Conservation (phyloP, 805 yeast species). For the Lachancea quebecensis region DNA sequence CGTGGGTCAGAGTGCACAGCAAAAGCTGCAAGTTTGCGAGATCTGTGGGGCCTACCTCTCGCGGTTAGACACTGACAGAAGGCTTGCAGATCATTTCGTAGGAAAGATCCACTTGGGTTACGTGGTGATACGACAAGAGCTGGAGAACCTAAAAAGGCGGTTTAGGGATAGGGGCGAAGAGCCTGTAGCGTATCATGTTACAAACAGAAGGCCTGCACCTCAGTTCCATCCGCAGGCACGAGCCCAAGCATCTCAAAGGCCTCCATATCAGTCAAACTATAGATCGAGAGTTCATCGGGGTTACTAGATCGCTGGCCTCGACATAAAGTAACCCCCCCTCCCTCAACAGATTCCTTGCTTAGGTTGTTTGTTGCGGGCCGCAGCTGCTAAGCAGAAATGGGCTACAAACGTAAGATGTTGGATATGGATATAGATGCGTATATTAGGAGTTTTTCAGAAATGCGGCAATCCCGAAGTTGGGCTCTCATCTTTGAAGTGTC, state of each 20-base stretch:
- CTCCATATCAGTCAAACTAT: constrained; percentile 5
- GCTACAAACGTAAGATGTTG: too few species aligned
- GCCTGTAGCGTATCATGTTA: not conserved
- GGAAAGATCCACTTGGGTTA: constrained; percentile 85
- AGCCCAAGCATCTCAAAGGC: not conserved
- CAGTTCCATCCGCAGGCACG: constrained; percentile 1
- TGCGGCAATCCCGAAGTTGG: too few species aligned
- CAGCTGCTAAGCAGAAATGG: too few species aligned
- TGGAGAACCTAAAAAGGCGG: constrained; percentile 34
- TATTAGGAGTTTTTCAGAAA: too few species aligned
- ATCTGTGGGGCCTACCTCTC: constrained; percentile 87
- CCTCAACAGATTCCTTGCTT: not conserved
- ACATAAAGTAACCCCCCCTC: too few species aligned
- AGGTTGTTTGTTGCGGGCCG: too few species aligned
- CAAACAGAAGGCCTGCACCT: not conserved
- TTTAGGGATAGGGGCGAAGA: constrained; percentile 17
- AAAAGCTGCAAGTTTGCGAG: constrained; percentile 83
- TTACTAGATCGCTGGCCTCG: not conserved
- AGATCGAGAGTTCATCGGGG: constrained; percentile 3
- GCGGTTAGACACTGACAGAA: constrained; percentile 75
- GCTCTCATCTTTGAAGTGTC: too few species aligned
- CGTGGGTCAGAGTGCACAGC: constrained; percentile 80
- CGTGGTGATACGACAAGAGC: constrained; percentile 61
- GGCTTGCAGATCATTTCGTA: constrained; percentile 82
- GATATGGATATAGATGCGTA: too few species aligned